Percentiles rank a stretch among this genome's conserved stretches.
These are phyloP conservation scores for Pythium brassicae DNA, from an alignment of 352 stramenopile species.

Conservation along the genomic window DNA sequence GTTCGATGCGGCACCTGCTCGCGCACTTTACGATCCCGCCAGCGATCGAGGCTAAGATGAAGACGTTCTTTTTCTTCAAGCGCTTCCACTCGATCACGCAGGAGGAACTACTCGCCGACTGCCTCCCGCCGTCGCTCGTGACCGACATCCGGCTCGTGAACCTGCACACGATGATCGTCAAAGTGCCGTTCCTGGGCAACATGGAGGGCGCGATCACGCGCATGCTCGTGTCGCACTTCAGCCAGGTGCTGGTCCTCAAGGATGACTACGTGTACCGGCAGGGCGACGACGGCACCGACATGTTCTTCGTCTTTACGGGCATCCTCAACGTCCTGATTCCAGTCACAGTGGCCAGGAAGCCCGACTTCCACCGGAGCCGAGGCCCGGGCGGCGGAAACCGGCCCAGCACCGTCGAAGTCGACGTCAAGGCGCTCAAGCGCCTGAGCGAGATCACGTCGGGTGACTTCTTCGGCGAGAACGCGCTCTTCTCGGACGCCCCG, in stretches of 20 bases:
- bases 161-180: constrained; percentile 44
- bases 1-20: constrained; percentile 33
- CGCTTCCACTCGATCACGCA: constrained; percentile 54
- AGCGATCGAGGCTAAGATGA: constrained; percentile 30
- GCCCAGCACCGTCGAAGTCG: constrained; percentile 2
- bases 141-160: constrained; percentile 49
- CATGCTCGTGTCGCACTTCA: constrained; percentile 49
- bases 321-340: constrained; percentile 34
- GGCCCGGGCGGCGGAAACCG: background rate
- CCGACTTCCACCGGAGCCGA: background rate
- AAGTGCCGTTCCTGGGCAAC: constrained; percentile 44
- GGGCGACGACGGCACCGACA: constrained; percentile 47
- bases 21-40: constrained; percentile 34
- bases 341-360: background rate
- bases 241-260: constrained; percentile 32
- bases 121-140: constrained; percentile 43
- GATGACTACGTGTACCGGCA: constrained; percentile 40
- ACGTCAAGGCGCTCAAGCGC: constrained; percentile 17
- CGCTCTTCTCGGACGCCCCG: constrained; percentile 28
- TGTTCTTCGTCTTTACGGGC: constrained; percentile 58
- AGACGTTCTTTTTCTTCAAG: constrained; percentile 49
- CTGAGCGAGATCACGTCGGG: constrained; percentile 33
- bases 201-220: constrained; percentile 47
- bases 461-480: constrained; percentile 39
- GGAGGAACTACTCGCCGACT: constrained; percentile 37